Base-by-base conservation (phyloP, 148 eudicot genomes). In the Chenopodium album region DNA sequence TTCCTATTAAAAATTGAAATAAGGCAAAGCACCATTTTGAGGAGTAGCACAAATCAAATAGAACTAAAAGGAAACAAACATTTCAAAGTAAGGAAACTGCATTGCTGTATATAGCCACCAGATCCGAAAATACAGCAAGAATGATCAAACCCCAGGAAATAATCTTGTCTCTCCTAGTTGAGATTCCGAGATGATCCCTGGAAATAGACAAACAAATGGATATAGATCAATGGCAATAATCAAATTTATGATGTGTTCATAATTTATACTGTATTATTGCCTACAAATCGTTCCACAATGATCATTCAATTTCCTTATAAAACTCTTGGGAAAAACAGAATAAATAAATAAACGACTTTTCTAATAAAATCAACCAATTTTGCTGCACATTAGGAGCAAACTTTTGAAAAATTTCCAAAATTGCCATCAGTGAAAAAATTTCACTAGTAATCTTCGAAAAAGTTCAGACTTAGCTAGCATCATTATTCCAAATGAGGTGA, bases 21-120 rank as follows among this genome's bases (percentile, higher is more conserved):
- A 62, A 73, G 68, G 72, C 22, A 44, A 68, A 73, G 13, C 52
- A 63, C 76, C 73, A 78, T 7, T 46, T 29, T 31, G 67, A 41
- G 64, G 46, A 31, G 75, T 17, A 52, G 46, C 64, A 32, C 26
- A 44, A 50, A 74, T 59, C 52, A 34, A 69, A 67, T 20, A 78
- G 2, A 46, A 50, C 22, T 14, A 56, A 1, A 20, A 47, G 48
- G 28, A n/a, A 13, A 44, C 28, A 23, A 19, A 9, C 70, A 78
- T 86, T 89, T 91, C 82, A 94, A 78, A 87, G 73, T 85, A 92
- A 84, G 67, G 93, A 86, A 78, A 86, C 87, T 0, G 93, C 94
- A 71, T 94, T 91, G 82, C 98, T 94, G 85, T 94, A 94, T 77
- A 94, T 92, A 29, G 98, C 98, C 81, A 93, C 87, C 84, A 87